Percentiles rank a stretch among this genome's conserved stretches.
These are phyloP conservation scores for Skeletonema grethae DNA, from an alignment of 108 stramenopile species.

Conservation along the genomic window DNA sequence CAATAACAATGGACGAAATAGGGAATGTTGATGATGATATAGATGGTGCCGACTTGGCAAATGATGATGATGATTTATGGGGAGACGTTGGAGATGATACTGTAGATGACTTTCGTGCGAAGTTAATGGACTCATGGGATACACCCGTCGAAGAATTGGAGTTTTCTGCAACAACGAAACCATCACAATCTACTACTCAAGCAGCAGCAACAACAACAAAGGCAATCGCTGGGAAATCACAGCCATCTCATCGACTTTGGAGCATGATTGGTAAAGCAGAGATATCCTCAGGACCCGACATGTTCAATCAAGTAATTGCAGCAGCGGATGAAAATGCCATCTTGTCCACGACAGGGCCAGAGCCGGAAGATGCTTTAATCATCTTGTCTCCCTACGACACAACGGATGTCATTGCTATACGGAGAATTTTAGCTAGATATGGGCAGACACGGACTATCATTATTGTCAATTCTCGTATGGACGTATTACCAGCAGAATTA, in stretches of 20 bases:
- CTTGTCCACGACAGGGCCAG: background rate
- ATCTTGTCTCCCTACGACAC: slow-evolving; percentile 39
- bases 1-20: background rate
- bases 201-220: background rate
- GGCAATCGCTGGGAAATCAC: background rate
- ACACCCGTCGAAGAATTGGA: slow-evolving; percentile 4
- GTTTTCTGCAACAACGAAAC: slow-evolving; percentile 1
- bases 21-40: slow-evolving; percentile 2
- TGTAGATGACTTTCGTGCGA: slow-evolving; percentile 27
- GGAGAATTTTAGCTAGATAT: slow-evolving; percentile 47
- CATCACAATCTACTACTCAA: background rate
- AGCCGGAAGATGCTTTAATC: slow-evolving; percentile 42
- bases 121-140: slow-evolving; percentile 40
- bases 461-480: slow-evolving; percentile 31
- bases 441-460: slow-evolving; percentile 17
- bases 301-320: slow-evolving; percentile 42
- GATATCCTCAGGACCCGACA: slow-evolving; percentile 40
- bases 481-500: slow-evolving; percentile 21
- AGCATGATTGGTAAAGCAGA: slow-evolving; percentile 38
- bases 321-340: slow-evolving; percentile 45
- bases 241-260: slow-evolving; percentile 47
- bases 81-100: background rate
- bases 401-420: slow-evolving; percentile 38
- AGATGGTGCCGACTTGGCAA: background rate
- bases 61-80: slow-evolving; percentile 7